A percentile compares a stretch with the other conserved stretches of the same genome.
phyloP scores from a whole-genome alignment of 1,284 basidiomycete species.

The Austroboletus rostrupii region DNA sequence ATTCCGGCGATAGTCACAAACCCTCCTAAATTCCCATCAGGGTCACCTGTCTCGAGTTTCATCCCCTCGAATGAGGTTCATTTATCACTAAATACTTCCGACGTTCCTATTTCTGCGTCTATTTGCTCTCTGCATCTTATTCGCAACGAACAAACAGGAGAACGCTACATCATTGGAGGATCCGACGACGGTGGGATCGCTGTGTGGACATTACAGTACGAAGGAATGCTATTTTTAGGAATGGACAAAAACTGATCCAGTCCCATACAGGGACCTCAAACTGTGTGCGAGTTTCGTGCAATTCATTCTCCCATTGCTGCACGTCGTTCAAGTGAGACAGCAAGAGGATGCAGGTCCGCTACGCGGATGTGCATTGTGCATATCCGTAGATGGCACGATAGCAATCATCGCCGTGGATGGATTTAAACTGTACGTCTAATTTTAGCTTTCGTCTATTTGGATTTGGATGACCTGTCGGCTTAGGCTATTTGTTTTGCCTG shows the following conservation, averaged over 20 bases:
- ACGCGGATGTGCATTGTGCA: slow-evolving; percentile 68
- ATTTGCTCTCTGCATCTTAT: slow-evolving; percentile 52
- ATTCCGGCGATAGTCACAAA: slow-evolving; percentile 31
- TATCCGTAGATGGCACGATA: slow-evolving; percentile 78
- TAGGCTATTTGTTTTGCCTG: slow-evolving; percentile 78
- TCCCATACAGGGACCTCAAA: slow-evolving; percentile 48
- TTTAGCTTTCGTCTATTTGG: neutral
- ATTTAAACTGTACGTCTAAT: slow-evolving; percentile 63
- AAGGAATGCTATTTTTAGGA: neutral
- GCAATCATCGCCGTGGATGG: slow-evolving; percentile 76
- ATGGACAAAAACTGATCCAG: slow-evolving; percentile 20
- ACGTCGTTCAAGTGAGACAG: slow-evolving; percentile 53
- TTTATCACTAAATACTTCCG: slow-evolving; percentile 36
- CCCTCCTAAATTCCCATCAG: neutral
- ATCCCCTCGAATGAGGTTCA: neutral
- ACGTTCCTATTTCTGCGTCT: slow-evolving; percentile 42
- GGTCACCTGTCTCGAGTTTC: slow-evolving; percentile 1
- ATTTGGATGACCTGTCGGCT: neutral
- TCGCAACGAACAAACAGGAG: slow-evolving; percentile 51
- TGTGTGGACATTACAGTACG: slow-evolving; percentile 63
- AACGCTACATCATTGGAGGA: slow-evolving; percentile 64
- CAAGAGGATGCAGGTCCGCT: slow-evolving; percentile 57
- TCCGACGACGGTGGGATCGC: slow-evolving; percentile 71
- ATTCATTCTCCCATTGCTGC: slow-evolving; percentile 61
- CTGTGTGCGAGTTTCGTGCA: slow-evolving; percentile 65